A percentile compares a stretch with the other conserved stretches of the same genome.
Evolutionary conservation across 345 rosid genomes (phyloP).

Genomic region (Eucalyptus polybractea): DNA sequence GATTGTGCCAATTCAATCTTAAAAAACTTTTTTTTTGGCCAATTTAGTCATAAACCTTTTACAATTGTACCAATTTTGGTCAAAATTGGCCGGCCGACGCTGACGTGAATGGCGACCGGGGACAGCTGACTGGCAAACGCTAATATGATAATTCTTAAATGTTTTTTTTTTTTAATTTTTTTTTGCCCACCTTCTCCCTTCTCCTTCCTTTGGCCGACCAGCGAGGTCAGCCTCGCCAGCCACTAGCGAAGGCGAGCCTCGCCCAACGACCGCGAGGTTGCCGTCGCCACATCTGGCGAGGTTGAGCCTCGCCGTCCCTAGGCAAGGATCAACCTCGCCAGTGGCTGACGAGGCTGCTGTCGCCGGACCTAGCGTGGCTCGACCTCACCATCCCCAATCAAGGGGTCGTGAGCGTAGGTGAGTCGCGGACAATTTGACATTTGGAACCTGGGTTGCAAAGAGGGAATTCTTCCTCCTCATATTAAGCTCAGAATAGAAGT

Average conservation of each 20-base stretch:
- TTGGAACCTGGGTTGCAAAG: neutral
- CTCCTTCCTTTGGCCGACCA: too few species aligned
- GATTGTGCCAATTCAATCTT: accelerated
- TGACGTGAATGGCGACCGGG: accelerated
- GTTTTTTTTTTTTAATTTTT: too few species aligned
- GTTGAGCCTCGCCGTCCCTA: too few species aligned
- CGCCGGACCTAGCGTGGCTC: accelerated
- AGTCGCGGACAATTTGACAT: neutral
- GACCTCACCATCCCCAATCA: too few species aligned
- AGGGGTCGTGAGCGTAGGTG: too few species aligned
- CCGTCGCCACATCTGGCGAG: too few species aligned
- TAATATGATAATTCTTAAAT: accelerated
- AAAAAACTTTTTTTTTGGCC: too few species aligned
- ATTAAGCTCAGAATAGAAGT: neutral
- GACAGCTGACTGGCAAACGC: accelerated
- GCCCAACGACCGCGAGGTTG: too few species aligned
- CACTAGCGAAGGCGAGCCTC: too few species aligned
- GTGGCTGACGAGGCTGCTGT: accelerated
- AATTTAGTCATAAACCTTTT: accelerated
- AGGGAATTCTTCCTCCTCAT: neutral
- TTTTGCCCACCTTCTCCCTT: too few species aligned
- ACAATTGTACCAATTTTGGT: accelerated
- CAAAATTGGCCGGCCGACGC: accelerated
- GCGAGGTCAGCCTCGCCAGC: too few species aligned
- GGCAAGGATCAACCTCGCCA: too few species aligned